Base-by-base conservation (phyloP, 2,329 filamentous ascomycete species). In the Diplodia sapinea region DNA sequence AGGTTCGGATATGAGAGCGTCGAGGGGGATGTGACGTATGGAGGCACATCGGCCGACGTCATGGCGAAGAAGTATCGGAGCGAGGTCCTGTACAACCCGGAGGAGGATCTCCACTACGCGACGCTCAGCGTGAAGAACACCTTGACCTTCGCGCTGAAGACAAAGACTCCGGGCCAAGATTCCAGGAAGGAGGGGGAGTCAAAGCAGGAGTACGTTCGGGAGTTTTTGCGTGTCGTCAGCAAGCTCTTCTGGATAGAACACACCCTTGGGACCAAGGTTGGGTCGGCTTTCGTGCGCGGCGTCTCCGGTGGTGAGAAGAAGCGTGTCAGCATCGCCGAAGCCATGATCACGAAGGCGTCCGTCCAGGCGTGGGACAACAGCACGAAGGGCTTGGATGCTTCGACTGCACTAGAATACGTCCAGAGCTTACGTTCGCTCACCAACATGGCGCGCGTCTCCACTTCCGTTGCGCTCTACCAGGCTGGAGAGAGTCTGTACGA, bases 51-150 rank as follows among this genome's bases (percentile, higher is more conserved):
- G 71, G 80, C 85, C 0, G 74, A 80, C 8, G 80, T 78, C 15
- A 85, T 86, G 82, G 77, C 74, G 3, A 83, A 85, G 70, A 82
- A 89, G 72, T 91, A 89, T 73, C 84, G 87, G 68, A 88, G 88
- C 50, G 88, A 88, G 76, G 75, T 89, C 1, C 82, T 92, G 13
- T 94, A 94, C 76, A 93, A 92, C 71, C 89, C 92, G 15, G 91
- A 94, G 79, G 87, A 89, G 33, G 90, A 93, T 74, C 84, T 89
- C 33, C 91, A 94, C 74, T 94, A 93, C 70, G 88, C 91, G 0
- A 89, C 91, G n/a, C 80, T 95, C 26, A 92, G 89, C 0, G 90
- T 94, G 12, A 87, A 89, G 1, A 85, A 92, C 70, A 94, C 91
- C 0, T 82, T 94, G 0, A 84, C 87, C 62, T 94, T 94, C 74